A percentile compares a stretch with the other conserved stretches of the same genome.
These are phyloP conservation scores for Alternaria infectoria DNA, from an alignment of 2,329 filamentous ascomycete species.

Conservation along the genomic window DNA sequence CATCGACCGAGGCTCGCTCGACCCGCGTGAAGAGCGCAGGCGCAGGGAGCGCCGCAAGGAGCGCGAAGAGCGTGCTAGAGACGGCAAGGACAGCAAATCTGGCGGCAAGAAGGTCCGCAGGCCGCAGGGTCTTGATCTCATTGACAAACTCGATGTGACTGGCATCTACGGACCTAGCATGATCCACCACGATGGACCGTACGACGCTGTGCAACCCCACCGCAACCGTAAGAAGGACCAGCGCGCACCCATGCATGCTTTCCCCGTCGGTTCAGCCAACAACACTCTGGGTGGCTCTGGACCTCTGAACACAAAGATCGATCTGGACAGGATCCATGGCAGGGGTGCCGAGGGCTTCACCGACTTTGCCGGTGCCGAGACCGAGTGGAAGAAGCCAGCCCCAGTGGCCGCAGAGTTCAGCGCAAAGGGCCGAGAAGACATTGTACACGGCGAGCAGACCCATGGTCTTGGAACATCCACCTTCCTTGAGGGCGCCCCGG, in stretches of 20 bases:
- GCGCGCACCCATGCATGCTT: constrained; percentile 93
- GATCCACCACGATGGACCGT: constrained; percentile 97
- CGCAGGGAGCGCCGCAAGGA: constrained; percentile 57
- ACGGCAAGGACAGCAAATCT: constrained; percentile 26
- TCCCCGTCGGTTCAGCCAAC: constrained; percentile 90
- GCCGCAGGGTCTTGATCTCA: constrained; percentile 74
- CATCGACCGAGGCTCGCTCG: constrained; percentile 67
- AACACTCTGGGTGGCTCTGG: constrained; percentile 89
- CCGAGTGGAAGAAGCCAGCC: constrained; percentile 48
- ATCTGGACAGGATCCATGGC: constrained; percentile 89
- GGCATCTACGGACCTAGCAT: constrained; percentile 93
- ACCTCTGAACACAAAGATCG: constrained; percentile 79
- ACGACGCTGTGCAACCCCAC: constrained; percentile 94
- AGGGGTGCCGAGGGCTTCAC: constrained; percentile 83
- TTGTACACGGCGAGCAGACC: constrained; percentile 83
- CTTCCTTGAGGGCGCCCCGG: constrained; percentile 92
- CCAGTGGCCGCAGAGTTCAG: constrained; percentile 37
- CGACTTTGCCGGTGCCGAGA: constrained; percentile 66
- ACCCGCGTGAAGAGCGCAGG: constrained; percentile 65
- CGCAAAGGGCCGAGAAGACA: constrained; percentile 60
- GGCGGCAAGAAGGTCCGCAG: constrained; percentile 42
- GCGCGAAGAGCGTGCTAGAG: constrained; percentile 54
- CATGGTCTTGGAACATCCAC: constrained; percentile 91
- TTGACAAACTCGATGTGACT: constrained; percentile 95
- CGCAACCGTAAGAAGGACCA: constrained; percentile 85